Percentiles rank a stretch among this genome's conserved stretches.
These are phyloP conservation scores for Calycina herbarum DNA, from an alignment of 2,329 filamentous ascomycete genomes.

Conservation along the genomic window DNA sequence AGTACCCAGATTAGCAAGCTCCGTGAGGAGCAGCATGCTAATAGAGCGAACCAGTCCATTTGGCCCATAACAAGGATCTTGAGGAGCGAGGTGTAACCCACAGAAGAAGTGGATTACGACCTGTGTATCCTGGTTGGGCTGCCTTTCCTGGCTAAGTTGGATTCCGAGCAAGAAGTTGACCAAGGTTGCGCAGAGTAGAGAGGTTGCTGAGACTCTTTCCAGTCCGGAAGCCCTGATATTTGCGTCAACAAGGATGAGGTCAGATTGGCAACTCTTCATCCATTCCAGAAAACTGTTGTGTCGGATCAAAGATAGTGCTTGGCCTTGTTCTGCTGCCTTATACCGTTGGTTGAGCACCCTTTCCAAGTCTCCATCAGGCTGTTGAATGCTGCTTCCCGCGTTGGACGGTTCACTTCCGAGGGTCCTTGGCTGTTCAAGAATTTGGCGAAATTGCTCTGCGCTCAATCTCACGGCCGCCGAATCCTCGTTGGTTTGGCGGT, in stretches of 20 bases:
- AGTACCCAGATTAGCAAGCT: not conserved
- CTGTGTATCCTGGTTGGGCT: not conserved
- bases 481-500: not conserved
- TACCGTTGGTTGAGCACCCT: not conserved
- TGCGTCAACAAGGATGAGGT: not conserved
- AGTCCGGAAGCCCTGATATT: not conserved
- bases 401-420: not conserved
- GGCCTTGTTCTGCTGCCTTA: not conserved
- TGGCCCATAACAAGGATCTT: not conserved
- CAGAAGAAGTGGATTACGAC: not conserved
- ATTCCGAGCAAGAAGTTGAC: not conserved
- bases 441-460: not conserved
- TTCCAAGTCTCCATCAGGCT: not conserved
- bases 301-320: not conserved
- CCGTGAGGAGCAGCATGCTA: not conserved
- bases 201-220: not conserved
- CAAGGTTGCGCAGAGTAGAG: not conserved
- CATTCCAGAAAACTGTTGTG: not conserved
- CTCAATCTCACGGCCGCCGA: not conserved
- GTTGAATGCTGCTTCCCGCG: not conserved
- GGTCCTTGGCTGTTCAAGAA: not conserved
- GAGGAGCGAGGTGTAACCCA: slow-evolving; percentile 1
- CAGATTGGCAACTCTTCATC: not conserved
- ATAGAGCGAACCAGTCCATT: not conserved
- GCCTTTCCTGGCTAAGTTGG: not conserved